Conservation (phyloP, 2,329 filamentous ascomycete genomes). For the Botrytis squamosa region DNA sequence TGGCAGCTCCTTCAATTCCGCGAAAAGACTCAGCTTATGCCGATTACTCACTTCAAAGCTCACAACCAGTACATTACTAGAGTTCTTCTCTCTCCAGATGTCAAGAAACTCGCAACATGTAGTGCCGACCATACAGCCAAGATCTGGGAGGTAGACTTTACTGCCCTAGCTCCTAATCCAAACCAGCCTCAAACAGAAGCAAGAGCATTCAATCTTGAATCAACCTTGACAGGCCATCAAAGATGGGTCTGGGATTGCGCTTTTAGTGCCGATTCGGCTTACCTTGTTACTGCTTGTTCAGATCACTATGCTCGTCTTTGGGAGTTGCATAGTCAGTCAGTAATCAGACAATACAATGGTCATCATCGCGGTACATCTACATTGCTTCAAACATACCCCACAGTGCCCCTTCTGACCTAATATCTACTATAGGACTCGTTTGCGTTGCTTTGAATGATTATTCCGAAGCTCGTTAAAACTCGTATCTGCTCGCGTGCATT, state of each 20-base stretch:
- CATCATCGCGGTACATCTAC: slow-evolving; percentile 67
- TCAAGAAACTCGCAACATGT: slow-evolving; percentile 72
- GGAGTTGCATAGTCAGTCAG: slow-evolving; percentile 67
- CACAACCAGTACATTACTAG: slow-evolving; percentile 73
- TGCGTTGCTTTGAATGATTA: slow-evolving; percentile 72
- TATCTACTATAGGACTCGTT: slow-evolving; percentile 42
- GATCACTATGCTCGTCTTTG: slow-evolving; percentile 73
- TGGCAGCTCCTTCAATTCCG: slow-evolving; percentile 82
- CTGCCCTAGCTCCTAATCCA: slow-evolving; percentile 44
- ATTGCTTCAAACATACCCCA: not conserved
- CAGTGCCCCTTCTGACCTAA: not conserved
- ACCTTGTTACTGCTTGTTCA: slow-evolving; percentile 70
- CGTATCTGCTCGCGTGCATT: not conserved
- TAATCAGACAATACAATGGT: slow-evolving; percentile 74
- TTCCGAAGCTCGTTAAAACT: slow-evolving; percentile 35
- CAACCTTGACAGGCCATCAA: slow-evolving; percentile 69
- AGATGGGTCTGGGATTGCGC: slow-evolving; percentile 80
- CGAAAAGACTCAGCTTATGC: slow-evolving; percentile 67
- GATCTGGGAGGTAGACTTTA: slow-evolving; percentile 91
- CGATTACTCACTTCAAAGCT: slow-evolving; percentile 69
- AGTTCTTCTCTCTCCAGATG: slow-evolving; percentile 71
- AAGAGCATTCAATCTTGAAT: slow-evolving; percentile 63
- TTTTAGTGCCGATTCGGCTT: slow-evolving; percentile 71
- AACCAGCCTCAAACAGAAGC: slow-evolving; percentile 41
- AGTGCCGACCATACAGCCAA: slow-evolving; percentile 80